phyloP scores from a whole-genome alignment of 2,329 filamentous ascomycete species.

The Diaporthe capsici region DNA sequence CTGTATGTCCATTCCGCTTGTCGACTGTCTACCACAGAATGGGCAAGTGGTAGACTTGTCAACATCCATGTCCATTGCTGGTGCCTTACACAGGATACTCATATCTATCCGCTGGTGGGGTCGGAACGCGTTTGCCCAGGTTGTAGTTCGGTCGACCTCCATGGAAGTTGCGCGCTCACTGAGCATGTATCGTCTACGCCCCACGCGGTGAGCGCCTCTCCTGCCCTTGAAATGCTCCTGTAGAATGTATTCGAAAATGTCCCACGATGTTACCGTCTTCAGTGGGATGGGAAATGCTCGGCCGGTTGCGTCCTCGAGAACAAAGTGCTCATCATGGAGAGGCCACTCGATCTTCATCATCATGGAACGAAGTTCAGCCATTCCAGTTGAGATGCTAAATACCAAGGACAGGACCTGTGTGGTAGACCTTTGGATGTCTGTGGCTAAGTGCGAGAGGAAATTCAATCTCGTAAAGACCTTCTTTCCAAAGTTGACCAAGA shows the following conservation, averaged over 20 bases:
- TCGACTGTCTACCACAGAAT: not conserved
- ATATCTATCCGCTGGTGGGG: not conserved
- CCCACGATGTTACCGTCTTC: not conserved
- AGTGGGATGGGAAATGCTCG: not conserved
- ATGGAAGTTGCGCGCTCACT: not conserved
- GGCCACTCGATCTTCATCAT: slow-evolving; percentile 4
- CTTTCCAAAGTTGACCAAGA: not conserved
- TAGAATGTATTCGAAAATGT: not conserved
- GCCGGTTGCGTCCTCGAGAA: slow-evolving; percentile 17
- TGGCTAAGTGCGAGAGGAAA: not conserved
- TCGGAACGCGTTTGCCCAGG: not conserved
- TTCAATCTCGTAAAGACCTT: not conserved
- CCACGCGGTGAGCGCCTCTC: slow-evolving; percentile 3
- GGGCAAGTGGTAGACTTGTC: not conserved
- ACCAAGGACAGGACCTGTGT: not conserved
- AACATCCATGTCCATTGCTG: not conserved
- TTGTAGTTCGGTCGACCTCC: not conserved
- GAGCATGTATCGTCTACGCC: not conserved
- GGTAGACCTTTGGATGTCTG: not conserved
- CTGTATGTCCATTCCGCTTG: not conserved
- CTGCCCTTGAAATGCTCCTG: not conserved
- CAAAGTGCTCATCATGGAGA: not conserved
- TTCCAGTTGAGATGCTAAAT: not conserved
- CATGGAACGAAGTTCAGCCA: not conserved
- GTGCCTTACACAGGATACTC: not conserved